Evolutionary conservation across 805 yeast genomes (phyloP).

Genomic region (Priceomyces fermenticarens): DNA sequence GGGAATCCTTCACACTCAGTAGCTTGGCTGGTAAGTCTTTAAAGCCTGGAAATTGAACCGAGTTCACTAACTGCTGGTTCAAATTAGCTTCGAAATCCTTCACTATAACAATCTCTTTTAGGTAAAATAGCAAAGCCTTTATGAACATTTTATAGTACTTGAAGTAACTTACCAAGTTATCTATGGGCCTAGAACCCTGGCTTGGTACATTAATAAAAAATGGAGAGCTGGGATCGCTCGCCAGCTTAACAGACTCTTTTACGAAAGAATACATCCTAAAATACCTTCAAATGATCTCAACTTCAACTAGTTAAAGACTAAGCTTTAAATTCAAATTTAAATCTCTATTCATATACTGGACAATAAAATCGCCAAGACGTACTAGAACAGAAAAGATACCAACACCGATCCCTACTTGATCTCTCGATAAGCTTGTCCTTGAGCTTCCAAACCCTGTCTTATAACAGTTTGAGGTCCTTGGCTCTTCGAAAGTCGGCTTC

Average conservation of each 20-base stretch:
- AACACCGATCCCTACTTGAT: too few relatives aligned
- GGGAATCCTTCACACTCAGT: slow-evolving; percentile 1
- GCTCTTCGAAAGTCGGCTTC: too few relatives aligned
- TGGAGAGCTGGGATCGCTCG: slow-evolving; percentile 34
- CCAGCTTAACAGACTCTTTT: slow-evolving; percentile 26
- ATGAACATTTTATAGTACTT: slow-evolving; percentile 40
- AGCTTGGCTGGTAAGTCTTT: slow-evolving; percentile 34
- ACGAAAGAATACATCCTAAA: slow-evolving; percentile 2
- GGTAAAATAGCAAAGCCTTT: slow-evolving; percentile 33
- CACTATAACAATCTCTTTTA: slow-evolving; percentile 44
- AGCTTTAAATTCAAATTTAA: too few relatives aligned
- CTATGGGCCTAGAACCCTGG: slow-evolving; percentile 37
- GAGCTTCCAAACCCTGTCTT: too few relatives aligned
- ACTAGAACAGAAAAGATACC: too few relatives aligned
- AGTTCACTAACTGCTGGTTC: slow-evolving; percentile 33
- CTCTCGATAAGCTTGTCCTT: too few relatives aligned
- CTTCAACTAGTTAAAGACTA: too few relatives aligned
- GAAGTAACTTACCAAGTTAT: slow-evolving; percentile 35
- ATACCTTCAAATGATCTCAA: not conserved
- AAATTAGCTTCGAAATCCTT: slow-evolving; percentile 43
- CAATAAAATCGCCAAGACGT: too few relatives aligned
- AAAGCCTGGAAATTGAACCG: slow-evolving; percentile 42
- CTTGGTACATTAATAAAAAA: slow-evolving; percentile 38
- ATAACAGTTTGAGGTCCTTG: too few relatives aligned
- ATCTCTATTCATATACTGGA: too few relatives aligned